Evolutionary conservation across 306 rosid species (phyloP).

Genomic region (Sophora flavescens): DNA sequence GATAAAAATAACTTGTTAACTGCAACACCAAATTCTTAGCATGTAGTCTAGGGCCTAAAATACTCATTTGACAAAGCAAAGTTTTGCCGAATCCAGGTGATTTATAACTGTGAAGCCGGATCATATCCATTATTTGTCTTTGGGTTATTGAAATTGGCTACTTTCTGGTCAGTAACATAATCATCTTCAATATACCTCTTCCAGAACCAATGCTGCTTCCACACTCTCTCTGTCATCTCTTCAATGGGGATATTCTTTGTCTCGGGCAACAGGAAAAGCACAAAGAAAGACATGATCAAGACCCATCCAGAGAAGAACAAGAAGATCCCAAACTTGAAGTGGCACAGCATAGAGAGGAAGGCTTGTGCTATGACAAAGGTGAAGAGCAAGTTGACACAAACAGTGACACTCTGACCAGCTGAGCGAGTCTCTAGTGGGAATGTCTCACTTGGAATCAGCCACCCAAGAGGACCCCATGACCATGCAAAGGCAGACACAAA

Average conservation of each 20-base stretch:
- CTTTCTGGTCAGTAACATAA: conserved; percentile 33
- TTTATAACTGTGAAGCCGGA: conserved; percentile 62
- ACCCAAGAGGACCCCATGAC: conserved; percentile 97
- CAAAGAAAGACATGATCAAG: conserved; percentile 69
- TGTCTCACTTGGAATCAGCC: conserved; percentile 89
- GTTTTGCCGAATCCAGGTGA: background rate
- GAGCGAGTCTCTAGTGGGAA: conserved; percentile 90
- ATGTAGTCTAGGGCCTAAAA: background rate
- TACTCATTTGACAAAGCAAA: background rate
- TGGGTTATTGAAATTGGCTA: background rate
- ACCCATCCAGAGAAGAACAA: conserved; percentile 92
- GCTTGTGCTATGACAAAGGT: conserved; percentile 84
- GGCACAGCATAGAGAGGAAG: conserved; percentile 87
- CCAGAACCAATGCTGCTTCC: conserved; percentile 93
- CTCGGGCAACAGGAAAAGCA: conserved; percentile 75
- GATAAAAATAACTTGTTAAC: background rate
- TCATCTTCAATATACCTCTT: conserved; percentile 70
- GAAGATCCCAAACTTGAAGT: conserved; percentile 86
- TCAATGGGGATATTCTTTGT: conserved; percentile 89
- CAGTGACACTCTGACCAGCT: conserved; percentile 87
- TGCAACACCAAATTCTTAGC: background rate
- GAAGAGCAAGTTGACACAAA: conserved; percentile 78
- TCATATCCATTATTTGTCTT: conserved; percentile 49
- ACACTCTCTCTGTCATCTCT: conserved; percentile 87
- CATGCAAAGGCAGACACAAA: conserved; percentile 87